Conservation (phyloP, 768 basidiomycete species). For the Suillus clintonianus region DNA sequence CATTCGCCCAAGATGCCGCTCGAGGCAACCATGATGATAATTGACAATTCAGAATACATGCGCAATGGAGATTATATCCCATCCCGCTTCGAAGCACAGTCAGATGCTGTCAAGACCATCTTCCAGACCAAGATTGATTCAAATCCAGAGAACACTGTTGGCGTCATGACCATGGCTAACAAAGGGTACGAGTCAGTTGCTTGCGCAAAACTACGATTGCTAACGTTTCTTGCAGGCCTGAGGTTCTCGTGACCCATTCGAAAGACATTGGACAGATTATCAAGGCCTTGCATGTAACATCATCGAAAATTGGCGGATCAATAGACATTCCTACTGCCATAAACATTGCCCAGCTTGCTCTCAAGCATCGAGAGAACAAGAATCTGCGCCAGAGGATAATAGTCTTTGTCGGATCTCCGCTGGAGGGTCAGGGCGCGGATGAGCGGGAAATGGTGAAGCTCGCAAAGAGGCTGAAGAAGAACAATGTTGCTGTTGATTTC, state of each 20-base stretch:
- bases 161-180: slow-evolving; percentile 97
- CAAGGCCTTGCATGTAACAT: slow-evolving; percentile 69
- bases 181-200: slow-evolving; percentile 65
- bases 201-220: slow-evolving; percentile 1
- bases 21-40: slow-evolving; percentile 96
- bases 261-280: slow-evolving; percentile 94
- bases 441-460: slow-evolving; percentile 83
- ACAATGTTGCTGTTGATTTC: slow-evolving; percentile 95
- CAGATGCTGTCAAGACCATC: slow-evolving; percentile 87
- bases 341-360: slow-evolving; percentile 90
- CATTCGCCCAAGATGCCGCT: slow-evolving; percentile 71
- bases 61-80: slow-evolving; percentile 91
- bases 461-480: slow-evolving; percentile 98
- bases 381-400: slow-evolving; percentile 95
- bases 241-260: slow-evolving; percentile 94
- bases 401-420: slow-evolving; percentile 89
- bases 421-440: slow-evolving; percentile 68
- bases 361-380: slow-evolving; percentile 99
- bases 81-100: slow-evolving; percentile 86
- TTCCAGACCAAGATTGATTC: slow-evolving; percentile 93
- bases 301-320: slow-evolving; percentile 74
- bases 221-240: slow-evolving; percentile 58
- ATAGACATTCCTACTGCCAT: slow-evolving; percentile 91
- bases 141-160: slow-evolving; percentile 97
- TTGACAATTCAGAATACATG: slow-evolving; percentile 98